These are phyloP conservation scores for Colletotrichum truncatum DNA, from an alignment of 2,329 filamentous ascomycete genomes.

Conservation along the genomic window DNA sequence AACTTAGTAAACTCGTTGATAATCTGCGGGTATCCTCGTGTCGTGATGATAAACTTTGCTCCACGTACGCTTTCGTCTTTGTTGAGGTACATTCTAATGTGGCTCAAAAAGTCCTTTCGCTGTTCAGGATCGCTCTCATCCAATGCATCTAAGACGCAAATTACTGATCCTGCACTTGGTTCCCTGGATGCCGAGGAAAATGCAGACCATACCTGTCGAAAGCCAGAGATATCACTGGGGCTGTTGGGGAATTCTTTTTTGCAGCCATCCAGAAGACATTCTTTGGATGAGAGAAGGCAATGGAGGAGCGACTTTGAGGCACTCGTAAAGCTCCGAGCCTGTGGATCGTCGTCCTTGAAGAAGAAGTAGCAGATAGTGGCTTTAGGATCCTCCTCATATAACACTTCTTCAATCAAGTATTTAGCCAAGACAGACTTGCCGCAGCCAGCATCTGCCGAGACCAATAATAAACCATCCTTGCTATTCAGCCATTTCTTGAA, in stretches of 20 bases:
- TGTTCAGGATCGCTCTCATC: neutral
- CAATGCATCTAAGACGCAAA: neutral
- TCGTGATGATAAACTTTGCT: neutral
- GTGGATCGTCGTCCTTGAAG: neutral
- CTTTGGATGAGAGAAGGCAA: neutral
- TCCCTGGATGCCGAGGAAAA: neutral
- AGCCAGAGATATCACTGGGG: rapidly evolving
- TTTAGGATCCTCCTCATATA: neutral
- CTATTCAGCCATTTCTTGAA: neutral
- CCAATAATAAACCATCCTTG: neutral
- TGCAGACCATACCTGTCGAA: neutral
- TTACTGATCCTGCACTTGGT: neutral
- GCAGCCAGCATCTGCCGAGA: neutral
- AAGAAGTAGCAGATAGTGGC: neutral
- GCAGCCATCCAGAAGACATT: neutral
- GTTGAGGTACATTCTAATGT: rapidly evolving
- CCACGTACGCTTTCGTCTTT: rapidly evolving
- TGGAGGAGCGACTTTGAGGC: neutral
- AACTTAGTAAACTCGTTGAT: neutral
- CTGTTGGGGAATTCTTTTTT: rapidly evolving
- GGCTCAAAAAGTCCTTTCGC: neutral
- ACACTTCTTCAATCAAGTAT: neutral
- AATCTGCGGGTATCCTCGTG: neutral
- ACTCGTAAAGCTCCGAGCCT: neutral
- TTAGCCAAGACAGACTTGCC: neutral